Conservation (phyloP, 2,329 filamentous ascomycete species). For the Rugonectria rugulosa region DNA sequence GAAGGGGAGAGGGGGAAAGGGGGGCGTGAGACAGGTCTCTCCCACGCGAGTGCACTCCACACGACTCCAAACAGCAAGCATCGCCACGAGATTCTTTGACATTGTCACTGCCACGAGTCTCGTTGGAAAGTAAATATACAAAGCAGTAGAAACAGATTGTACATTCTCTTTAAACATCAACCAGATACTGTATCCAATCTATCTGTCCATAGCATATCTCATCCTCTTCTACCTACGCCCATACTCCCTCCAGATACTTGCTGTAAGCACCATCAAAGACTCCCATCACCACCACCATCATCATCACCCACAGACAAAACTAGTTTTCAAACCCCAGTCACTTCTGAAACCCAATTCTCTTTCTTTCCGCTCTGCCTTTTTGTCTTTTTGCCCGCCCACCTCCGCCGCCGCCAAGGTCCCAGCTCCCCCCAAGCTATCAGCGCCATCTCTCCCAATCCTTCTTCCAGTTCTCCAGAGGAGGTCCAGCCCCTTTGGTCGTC, state of each 20-base stretch:
- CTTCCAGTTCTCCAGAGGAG: not conserved
- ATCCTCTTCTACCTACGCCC: too few relatives aligned
- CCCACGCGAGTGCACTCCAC: not conserved
- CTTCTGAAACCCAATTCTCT: slow-evolving; percentile 24
- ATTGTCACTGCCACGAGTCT: too few relatives aligned
- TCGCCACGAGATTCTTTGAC: slow-evolving; percentile 3
- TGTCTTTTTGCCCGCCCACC: not conserved
- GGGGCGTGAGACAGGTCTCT: not conserved
- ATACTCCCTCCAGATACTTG: not conserved
- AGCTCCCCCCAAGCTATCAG: too few relatives aligned
- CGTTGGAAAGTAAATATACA: too few relatives aligned
- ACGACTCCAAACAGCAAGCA: not conserved
- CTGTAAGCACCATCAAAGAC: not conserved
- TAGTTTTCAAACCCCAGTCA: slow-evolving; percentile 9
- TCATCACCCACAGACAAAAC: slow-evolving; percentile 3
- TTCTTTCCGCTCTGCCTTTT: not conserved
- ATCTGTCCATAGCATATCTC: too few relatives aligned
- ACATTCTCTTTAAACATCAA: too few relatives aligned
- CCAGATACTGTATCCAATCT: too few relatives aligned
- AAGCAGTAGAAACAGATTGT: too few relatives aligned
- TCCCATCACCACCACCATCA: slow-evolving; percentile 1
- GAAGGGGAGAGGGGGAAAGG: not conserved
- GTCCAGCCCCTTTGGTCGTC: not conserved
- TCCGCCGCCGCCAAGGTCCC: not conserved
- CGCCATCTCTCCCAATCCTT: too few relatives aligned